Evolutionary conservation across 768 basidiomycete species (phyloP).

Genomic region (Amanita thiersii): DNA sequence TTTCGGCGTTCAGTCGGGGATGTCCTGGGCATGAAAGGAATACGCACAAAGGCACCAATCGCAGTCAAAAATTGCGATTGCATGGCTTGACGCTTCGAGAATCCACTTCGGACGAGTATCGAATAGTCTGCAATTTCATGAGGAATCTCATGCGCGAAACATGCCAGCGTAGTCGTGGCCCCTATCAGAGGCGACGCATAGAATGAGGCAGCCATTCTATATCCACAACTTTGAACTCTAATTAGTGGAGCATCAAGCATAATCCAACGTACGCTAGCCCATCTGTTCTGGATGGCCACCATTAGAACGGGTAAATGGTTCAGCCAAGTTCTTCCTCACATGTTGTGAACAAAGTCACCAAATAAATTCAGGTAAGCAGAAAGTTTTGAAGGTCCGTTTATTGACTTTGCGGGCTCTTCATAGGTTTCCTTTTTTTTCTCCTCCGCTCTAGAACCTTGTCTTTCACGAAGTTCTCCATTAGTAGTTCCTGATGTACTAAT

Average conservation of each 20-base stretch:
- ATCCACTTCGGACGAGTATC: slow-evolving; percentile 85
- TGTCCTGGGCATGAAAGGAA: too few relatives aligned
- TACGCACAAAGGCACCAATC: slow-evolving; percentile 82
- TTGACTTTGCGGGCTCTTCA: slow-evolving; percentile 19
- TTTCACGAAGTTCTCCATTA: slow-evolving; percentile 39
- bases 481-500: slow-evolving; percentile 38
- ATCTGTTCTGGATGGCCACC: slow-evolving; percentile 59
- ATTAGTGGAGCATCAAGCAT: neutral
- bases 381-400: slow-evolving; percentile 63
- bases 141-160: slow-evolving; percentile 92
- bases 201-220: slow-evolving; percentile 92
- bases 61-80: slow-evolving; percentile 89
- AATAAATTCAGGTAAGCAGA: slow-evolving; percentile 92
- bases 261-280: slow-evolving; percentile 66
- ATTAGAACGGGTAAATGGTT: neutral
- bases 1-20: too few relatives aligned
- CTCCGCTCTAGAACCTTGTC: slow-evolving; percentile 27
- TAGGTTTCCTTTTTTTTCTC: slow-evolving; percentile 11
- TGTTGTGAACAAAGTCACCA: slow-evolving; percentile 92
- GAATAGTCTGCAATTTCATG: slow-evolving; percentile 98
- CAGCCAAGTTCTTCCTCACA: slow-evolving; percentile 34
- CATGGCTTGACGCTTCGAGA: slow-evolving; percentile 89
- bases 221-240: slow-evolving; percentile 3
- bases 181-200: slow-evolving; percentile 93
- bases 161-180: slow-evolving; percentile 90